phyloP scores from a whole-genome alignment of 129 eudicot species.

The Helianthus annuus region DNA sequence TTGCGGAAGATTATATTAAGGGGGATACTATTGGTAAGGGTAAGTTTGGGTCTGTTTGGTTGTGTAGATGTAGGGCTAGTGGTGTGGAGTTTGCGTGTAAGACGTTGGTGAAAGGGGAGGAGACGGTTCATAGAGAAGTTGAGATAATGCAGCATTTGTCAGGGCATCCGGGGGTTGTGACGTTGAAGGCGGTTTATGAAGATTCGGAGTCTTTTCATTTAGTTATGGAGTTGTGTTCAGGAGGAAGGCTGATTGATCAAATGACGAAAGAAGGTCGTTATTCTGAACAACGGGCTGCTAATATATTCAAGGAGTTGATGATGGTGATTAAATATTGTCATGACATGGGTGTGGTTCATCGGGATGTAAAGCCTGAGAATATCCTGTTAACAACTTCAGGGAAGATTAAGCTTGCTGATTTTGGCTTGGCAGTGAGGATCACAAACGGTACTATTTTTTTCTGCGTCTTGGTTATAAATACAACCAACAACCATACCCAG shows the following conservation, averaged over 20 bases:
- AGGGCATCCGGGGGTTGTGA: constrained; percentile 68
- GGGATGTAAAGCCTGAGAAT: constrained; percentile 71
- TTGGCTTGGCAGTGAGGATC: constrained; percentile 82
- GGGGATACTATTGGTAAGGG: constrained; percentile 58
- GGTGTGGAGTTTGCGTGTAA: constrained; percentile 69
- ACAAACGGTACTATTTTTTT: constrained; percentile 37
- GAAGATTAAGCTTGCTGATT: constrained; percentile 78
- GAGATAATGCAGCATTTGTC: constrained; percentile 76
- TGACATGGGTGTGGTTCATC: constrained; percentile 74
- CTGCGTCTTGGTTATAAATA: not conserved
- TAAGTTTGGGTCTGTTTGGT: constrained; percentile 66
- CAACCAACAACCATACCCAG: too few relatives aligned
- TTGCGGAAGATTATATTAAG: constrained; percentile 48
- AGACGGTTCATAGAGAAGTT: constrained; percentile 66
- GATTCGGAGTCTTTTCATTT: constrained; percentile 56
- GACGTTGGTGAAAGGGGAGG: constrained; percentile 62
- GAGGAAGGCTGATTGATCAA: constrained; percentile 66
- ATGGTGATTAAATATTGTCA: constrained; percentile 67
- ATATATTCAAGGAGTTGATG: constrained; percentile 57
- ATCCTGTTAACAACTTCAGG: constrained; percentile 57
- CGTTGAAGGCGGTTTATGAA: constrained; percentile 63
- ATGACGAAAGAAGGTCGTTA: constrained; percentile 50
- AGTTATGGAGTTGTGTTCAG: constrained; percentile 74
- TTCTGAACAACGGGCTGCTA: constrained; percentile 64
- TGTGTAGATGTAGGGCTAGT: constrained; percentile 53